Evolutionary conservation across 768 basidiomycete genomes (phyloP).

Genomic region (Pleurotus citrinopileatus): DNA sequence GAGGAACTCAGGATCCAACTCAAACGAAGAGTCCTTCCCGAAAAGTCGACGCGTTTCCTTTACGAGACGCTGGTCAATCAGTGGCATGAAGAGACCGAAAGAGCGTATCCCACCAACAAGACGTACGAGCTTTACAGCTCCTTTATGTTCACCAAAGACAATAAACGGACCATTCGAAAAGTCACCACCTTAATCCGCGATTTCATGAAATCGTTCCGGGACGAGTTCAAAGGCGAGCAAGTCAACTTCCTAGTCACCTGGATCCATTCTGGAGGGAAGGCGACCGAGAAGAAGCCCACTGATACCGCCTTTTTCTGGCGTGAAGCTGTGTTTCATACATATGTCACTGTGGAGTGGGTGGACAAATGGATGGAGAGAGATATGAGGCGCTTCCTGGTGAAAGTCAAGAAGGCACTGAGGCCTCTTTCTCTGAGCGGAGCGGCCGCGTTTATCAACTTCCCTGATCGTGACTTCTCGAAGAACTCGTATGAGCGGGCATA

Average conservation of each 20-base stretch:
- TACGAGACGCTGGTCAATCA: slow-evolving; percentile 18
- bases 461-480: slow-evolving; percentile 11
- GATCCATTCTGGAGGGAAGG: slow-evolving; percentile 15
- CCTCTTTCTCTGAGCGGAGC: slow-evolving; percentile 13
- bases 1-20: slow-evolving; percentile 12
- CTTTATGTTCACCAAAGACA: slow-evolving; percentile 13
- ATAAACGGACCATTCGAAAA: slow-evolving; percentile 8
- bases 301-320: slow-evolving; percentile 16
- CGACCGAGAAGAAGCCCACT: slow-evolving; percentile 6
- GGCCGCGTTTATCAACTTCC: slow-evolving; percentile 16
- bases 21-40: slow-evolving; percentile 15
- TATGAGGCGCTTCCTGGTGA: slow-evolving; percentile 14
- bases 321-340: slow-evolving; percentile 14
- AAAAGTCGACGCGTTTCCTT: slow-evolving; percentile 15
- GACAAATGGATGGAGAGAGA: slow-evolving; percentile 17
- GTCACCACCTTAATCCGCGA: slow-evolving; percentile 13
- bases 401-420: slow-evolving; percentile 10
- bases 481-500: slow-evolving; percentile 9
- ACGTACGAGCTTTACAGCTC: slow-evolving; percentile 16
- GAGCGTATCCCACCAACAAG: slow-evolving; percentile 15
- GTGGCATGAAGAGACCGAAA: slow-evolving; percentile 14
- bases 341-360: slow-evolving; percentile 17
- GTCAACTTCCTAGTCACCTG: slow-evolving; percentile 16
- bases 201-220: slow-evolving; percentile 9
- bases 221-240: slow-evolving; percentile 11